Evolutionary conservation across 768 basidiomycete genomes (phyloP).

Genomic region (Rhizopogon sp.): DNA sequence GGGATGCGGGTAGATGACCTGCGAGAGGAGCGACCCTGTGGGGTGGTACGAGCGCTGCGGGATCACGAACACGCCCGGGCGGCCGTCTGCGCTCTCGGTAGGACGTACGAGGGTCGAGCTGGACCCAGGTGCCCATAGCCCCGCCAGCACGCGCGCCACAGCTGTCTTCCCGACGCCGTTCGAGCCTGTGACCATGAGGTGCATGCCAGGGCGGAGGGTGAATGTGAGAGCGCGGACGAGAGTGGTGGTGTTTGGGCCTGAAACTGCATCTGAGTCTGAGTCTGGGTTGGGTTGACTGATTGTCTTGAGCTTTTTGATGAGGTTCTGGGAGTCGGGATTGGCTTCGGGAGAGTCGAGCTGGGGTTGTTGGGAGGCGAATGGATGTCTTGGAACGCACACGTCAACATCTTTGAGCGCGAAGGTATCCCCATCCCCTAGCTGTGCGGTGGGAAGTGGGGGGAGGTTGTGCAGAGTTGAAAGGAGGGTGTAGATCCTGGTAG

Average conservation of each 20-base stretch:
- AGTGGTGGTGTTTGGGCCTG: conserved; percentile 16
- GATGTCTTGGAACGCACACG: conserved; percentile 50
- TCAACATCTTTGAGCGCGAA: conserved; percentile 68
- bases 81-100: conserved; percentile 29
- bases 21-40: conserved; percentile 81
- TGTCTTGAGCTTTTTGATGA: background rate
- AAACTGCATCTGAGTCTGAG: conserved; percentile 6
- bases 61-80: conserved; percentile 71
- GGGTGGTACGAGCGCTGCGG: conserved; percentile 95
- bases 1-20: conserved; percentile 65
- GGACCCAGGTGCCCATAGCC: conserved; percentile 71
- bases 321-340: background rate
- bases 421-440: conserved; percentile 29
- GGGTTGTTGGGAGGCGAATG: background rate
- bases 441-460: conserved; percentile 40
- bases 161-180: conserved; percentile 93
- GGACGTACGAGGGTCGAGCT: conserved; percentile 21
- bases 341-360: background rate
- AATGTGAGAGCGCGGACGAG: conserved; percentile 72
- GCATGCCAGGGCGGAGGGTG: conserved; percentile 64
- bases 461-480: conserved; percentile 82
- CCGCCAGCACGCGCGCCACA: conserved; percentile 83
- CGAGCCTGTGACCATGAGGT: conserved; percentile 89
- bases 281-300: conserved; percentile 4
- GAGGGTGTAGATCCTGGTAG: conserved; percentile 71